These are phyloP conservation scores for Suhomyces yuchorum DNA, from an alignment of 1,139 yeast genomes.

Conservation along the genomic window DNA sequence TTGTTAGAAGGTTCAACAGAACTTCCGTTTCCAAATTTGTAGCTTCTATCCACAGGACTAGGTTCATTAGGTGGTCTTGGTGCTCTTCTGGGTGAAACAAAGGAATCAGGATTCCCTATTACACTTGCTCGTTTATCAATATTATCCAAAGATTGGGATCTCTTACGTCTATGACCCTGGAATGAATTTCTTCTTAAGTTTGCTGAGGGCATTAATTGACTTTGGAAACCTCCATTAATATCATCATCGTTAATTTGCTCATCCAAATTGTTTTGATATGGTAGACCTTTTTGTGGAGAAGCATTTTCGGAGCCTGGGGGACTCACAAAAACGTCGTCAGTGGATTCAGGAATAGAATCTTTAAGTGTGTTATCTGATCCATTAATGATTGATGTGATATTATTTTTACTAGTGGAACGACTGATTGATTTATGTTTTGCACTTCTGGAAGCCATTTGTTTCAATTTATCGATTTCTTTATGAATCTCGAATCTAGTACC, in stretches of 20 bases:
- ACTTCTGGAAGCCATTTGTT: constrained; percentile 26
- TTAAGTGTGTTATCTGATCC: constrained; percentile 11
- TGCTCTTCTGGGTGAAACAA: constrained; percentile 64
- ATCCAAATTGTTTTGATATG: constrained; percentile 14
- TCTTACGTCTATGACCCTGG: constrained; percentile 41
- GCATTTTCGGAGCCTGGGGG: constrained; percentile 11
- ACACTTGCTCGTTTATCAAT: constrained; percentile 18
- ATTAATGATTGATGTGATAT: constrained; percentile 1
- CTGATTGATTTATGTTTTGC: constrained; percentile 20
- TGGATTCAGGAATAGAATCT: constrained; percentile 6
- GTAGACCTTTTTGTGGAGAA: constrained; percentile 4
- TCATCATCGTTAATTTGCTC: constrained; percentile 5
- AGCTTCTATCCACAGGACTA: constrained; percentile 30
- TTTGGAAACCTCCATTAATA: constrained; percentile 5
- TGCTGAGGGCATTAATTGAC: constrained; percentile 24
- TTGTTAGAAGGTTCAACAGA: constrained; percentile 17
- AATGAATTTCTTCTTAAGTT: constrained; percentile 16
- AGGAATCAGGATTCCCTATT: constrained; percentile 23
- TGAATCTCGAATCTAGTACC: constrained; percentile 93
- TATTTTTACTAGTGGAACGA: constrained; percentile 13
- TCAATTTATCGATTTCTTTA: constrained; percentile 80
- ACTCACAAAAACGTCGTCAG: constrained; percentile 14
- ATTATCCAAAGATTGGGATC: constrained; percentile 58
- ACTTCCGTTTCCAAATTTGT: constrained; percentile 30
- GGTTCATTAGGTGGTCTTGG: constrained; percentile 59